Percentiles rank a stretch among this genome's conserved stretches.
phyloP scores from a whole-genome alignment of 2,329 filamentous ascomycete species.

The Penicillium vulpinum region DNA sequence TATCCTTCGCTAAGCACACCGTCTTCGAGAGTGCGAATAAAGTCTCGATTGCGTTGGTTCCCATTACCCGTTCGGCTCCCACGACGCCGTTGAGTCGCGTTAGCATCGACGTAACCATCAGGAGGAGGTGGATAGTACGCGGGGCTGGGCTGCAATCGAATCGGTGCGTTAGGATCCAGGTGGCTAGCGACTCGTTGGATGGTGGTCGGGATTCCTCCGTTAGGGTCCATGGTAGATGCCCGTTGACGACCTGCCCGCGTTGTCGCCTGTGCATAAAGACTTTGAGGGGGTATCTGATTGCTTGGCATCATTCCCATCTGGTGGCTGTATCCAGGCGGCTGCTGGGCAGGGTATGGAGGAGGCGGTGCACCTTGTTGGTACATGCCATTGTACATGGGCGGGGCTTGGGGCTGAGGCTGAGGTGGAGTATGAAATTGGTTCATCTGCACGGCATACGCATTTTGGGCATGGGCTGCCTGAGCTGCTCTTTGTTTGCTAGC shows the following conservation, averaged over 20 bases:
- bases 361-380: slow-evolving; percentile 72
- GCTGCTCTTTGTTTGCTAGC: slow-evolving; percentile 84
- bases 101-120: slow-evolving; percentile 72
- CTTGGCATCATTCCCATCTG: slow-evolving; percentile 70
- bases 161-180: slow-evolving; percentile 90
- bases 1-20: slow-evolving; percentile 91
- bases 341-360: slow-evolving; percentile 77
- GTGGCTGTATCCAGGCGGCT: slow-evolving; percentile 68
- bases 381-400: slow-evolving; percentile 77
- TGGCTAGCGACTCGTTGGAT: slow-evolving; percentile 95
- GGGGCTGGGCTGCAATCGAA: slow-evolving; percentile 89
- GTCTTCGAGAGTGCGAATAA: slow-evolving; percentile 93
- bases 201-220: slow-evolving; percentile 85
- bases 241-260: slow-evolving; percentile 79
- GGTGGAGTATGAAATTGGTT: slow-evolving; percentile 54
- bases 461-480: slow-evolving; percentile 66
- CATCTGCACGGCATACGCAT: slow-evolving; percentile 67
- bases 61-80: slow-evolving; percentile 66
- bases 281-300: slow-evolving; percentile 72
- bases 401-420: slow-evolving; percentile 46
- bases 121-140: slow-evolving; percentile 94
- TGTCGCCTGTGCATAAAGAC: slow-evolving; percentile 71
- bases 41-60: slow-evolving; percentile 68
- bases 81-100: slow-evolving; percentile 67
- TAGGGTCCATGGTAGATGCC: slow-evolving; percentile 94